phyloP scores from a whole-genome alignment of 2,329 filamentous ascomycete genomes.

The Hypomyces rosellus region DNA sequence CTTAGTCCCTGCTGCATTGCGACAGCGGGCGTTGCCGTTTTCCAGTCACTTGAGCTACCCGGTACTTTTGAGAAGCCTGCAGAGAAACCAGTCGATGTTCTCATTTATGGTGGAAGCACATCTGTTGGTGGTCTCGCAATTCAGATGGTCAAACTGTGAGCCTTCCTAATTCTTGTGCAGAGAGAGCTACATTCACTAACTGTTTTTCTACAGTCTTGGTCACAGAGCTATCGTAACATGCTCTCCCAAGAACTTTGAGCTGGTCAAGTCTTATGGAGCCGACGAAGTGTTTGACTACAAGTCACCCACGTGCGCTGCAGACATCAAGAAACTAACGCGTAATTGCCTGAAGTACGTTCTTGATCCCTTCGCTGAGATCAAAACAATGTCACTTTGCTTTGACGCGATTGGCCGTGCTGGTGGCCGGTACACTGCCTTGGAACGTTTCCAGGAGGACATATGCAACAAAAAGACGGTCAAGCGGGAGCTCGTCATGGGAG shows the following conservation, averaged over 20 bases:
- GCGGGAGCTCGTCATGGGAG: neutral
- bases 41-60: slow-evolving; percentile 15
- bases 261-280: neutral
- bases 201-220: neutral
- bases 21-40: slow-evolving; percentile 35
- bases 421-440: slow-evolving; percentile 25
- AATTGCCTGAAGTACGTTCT: slow-evolving; percentile 20
- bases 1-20: slow-evolving; percentile 13
- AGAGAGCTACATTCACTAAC: slow-evolving; percentile 28
- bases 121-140: slow-evolving; percentile 18
- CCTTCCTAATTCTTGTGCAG: slow-evolving; percentile 2
- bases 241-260: neutral
- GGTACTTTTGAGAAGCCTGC: slow-evolving; percentile 12
- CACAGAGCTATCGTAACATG: slow-evolving; percentile 1
- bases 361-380: slow-evolving; percentile 19
- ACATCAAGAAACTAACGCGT: slow-evolving; percentile 20
- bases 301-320: slow-evolving; percentile 16
- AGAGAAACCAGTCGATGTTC: slow-evolving; percentile 12
- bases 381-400: slow-evolving; percentile 22
- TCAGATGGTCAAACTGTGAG: slow-evolving; percentile 21
- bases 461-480: neutral
- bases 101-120: slow-evolving; percentile 19
- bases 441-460: neutral
- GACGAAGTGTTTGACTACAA: slow-evolving; percentile 36
- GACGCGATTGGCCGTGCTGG: slow-evolving; percentile 17